phyloP scores from a whole-genome alignment of 2,329 filamentous ascomycete species.

The Diaporthe ampelina region DNA sequence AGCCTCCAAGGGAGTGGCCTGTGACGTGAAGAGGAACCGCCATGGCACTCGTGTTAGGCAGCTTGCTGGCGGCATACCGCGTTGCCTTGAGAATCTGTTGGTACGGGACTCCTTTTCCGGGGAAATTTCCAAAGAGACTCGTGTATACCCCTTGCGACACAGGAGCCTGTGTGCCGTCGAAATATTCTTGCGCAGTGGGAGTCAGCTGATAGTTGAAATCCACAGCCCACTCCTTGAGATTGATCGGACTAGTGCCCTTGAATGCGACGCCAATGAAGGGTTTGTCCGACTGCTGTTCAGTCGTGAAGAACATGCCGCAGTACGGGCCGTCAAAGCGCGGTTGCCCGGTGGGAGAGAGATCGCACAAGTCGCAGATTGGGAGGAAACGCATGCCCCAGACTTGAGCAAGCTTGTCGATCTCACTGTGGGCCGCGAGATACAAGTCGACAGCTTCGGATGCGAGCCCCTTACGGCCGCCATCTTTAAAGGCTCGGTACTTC shows the following conservation, averaged over 20 bases:
- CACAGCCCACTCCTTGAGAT: slow-evolving; percentile 5
- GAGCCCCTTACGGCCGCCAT: not conserved
- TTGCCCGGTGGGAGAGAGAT: not conserved
- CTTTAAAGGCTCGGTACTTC: not conserved
- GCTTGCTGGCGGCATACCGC: not conserved
- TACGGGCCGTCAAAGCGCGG: not conserved
- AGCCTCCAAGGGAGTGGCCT: slow-evolving; percentile 5
- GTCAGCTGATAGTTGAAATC: not conserved
- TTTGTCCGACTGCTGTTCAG: not conserved
- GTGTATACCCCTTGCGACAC: slow-evolving; percentile 6
- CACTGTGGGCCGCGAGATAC: not conserved
- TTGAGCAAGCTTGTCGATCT: not conserved
- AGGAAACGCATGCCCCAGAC: slow-evolving; percentile 14
- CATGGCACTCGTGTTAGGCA: not conserved
- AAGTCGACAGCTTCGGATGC: not conserved
- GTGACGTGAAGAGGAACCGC: slow-evolving; percentile 1
- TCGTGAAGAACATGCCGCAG: slow-evolving; percentile 7
- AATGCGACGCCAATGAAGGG: slow-evolving; percentile 3
- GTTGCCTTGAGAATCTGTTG: not conserved
- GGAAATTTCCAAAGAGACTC: not conserved
- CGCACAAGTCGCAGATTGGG: not conserved
- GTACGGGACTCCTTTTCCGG: not conserved
- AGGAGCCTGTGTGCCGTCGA: not conserved
- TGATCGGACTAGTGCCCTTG: not conserved
- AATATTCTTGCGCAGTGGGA: not conserved